Percentiles rank a stretch among this genome's conserved stretches.
phyloP scores from a whole-genome alignment of 345 rosid species.

The Lepidium africanum region DNA sequence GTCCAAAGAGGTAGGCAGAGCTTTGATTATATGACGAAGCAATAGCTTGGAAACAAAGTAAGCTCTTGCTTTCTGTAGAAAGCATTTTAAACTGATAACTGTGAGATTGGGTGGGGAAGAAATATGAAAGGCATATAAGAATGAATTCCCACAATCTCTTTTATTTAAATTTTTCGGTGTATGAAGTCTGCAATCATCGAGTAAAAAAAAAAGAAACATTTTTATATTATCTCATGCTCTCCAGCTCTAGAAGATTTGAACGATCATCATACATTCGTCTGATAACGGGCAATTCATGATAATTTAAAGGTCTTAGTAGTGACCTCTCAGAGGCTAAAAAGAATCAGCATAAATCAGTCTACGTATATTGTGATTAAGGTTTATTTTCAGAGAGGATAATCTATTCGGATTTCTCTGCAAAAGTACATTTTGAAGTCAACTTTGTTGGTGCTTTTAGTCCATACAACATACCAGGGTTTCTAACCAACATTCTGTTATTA shows the following conservation, averaged over 20 bases:
- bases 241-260: not conserved
- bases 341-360: not conserved
- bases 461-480: no score
- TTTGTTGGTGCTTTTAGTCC: no score
- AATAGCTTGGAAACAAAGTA: not conserved
- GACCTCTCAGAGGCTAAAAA: not conserved
- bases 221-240: not conserved
- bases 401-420: not conserved
- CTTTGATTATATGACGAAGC: slow-evolving; percentile 18
- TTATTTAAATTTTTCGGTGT: not conserved
- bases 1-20: slow-evolving; percentile 20
- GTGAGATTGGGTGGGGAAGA: not conserved
- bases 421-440: not conserved
- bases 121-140: not conserved
- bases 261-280: no score
- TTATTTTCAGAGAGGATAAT: not conserved
- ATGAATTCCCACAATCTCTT: not conserved
- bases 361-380: not conserved
- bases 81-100: not conserved
- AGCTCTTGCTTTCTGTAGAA: not conserved
- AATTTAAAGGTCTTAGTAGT: no score
- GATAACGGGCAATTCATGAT: no score
- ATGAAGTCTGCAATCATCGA: not conserved
- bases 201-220: not conserved
- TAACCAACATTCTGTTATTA: no score